Evolutionary conservation across 352 stramenopile species (phyloP).

Genomic region (Globisporangium sylvaticum): DNA sequence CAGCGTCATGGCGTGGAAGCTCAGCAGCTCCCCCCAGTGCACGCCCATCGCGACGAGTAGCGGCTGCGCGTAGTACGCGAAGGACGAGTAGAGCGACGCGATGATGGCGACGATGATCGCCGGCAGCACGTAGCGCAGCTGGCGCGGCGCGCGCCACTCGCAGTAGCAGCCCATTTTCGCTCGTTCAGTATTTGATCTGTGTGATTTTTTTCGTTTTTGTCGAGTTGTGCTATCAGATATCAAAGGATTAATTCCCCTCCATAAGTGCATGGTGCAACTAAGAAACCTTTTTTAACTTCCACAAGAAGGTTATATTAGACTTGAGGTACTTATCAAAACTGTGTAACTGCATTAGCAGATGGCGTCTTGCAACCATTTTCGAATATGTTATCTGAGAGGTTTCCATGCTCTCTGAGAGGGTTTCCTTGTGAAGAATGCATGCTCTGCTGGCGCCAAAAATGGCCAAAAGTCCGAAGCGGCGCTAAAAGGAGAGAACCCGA

Average conservation of each 20-base stretch:
- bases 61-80: constrained; percentile 50
- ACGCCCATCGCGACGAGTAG: constrained; percentile 31
- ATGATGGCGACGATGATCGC: constrained; percentile 49
- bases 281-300: too few relatives aligned
- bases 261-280: too few relatives aligned
- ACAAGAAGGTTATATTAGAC: too few relatives aligned
- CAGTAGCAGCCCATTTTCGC: constrained; percentile 55
- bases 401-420: neutral
- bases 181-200: neutral
- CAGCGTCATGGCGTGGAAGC: constrained; percentile 53
- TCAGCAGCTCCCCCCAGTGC: constrained; percentile 29
- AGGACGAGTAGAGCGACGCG: constrained; percentile 59
- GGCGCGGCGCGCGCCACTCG: constrained; percentile 43
- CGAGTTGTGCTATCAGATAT: neutral
- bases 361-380: neutral
- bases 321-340: too few relatives aligned
- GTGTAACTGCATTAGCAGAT: neutral
- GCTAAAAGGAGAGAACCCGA: neutral
- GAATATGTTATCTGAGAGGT: neutral
- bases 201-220: neutral
- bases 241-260: too few relatives aligned
- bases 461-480: neutral
- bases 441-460: neutral
- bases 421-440: neutral
- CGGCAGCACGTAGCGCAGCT: constrained; percentile 56